A percentile compares a stretch with the other conserved stretches of the same genome.
These are phyloP conservation scores for Pythium utonaiense DNA, from an alignment of 352 stramenopile genomes.

Conservation along the genomic window DNA sequence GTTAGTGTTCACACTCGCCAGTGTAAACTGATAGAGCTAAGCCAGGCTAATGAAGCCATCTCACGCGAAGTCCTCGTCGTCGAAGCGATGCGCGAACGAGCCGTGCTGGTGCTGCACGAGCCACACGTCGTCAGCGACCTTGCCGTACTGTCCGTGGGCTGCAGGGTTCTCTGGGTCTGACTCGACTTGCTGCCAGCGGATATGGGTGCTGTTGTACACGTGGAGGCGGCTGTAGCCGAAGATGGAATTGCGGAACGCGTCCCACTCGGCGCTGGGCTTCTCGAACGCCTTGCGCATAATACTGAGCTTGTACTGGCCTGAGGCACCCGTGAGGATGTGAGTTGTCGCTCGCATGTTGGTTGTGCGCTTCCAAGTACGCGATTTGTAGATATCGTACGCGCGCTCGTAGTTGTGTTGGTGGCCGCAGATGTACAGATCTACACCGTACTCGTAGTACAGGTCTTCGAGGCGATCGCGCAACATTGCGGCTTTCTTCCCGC, in stretches of 20 bases:
- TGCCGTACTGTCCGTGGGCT: constrained; percentile 66
- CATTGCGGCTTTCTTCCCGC: constrained; percentile 54
- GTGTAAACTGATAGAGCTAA: background rate
- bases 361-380: constrained; percentile 55
- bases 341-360: constrained; percentile 83
- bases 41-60: background rate
- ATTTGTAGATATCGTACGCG: constrained; percentile 78
- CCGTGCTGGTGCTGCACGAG: constrained; percentile 87
- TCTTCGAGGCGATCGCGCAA: constrained; percentile 71
- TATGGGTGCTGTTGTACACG: constrained; percentile 83
- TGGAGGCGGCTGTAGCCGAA: constrained; percentile 86
- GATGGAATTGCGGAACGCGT: constrained; percentile 84
- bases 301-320: constrained; percentile 77
- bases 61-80: constrained; percentile 2
- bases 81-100: constrained; percentile 55
- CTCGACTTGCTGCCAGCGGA: constrained; percentile 87
- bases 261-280: constrained; percentile 52
- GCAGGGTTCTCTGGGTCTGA: constrained; percentile 75
- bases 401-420: constrained; percentile 92
- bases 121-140: constrained; percentile 88
- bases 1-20: background rate
- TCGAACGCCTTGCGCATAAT: constrained; percentile 81
- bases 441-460: constrained; percentile 71
- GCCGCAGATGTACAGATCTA: constrained; percentile 87
- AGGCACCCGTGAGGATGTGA: constrained; percentile 87